phyloP scores from a whole-genome alignment of 305 asterid species.

The Euphrasia arctica region DNA sequence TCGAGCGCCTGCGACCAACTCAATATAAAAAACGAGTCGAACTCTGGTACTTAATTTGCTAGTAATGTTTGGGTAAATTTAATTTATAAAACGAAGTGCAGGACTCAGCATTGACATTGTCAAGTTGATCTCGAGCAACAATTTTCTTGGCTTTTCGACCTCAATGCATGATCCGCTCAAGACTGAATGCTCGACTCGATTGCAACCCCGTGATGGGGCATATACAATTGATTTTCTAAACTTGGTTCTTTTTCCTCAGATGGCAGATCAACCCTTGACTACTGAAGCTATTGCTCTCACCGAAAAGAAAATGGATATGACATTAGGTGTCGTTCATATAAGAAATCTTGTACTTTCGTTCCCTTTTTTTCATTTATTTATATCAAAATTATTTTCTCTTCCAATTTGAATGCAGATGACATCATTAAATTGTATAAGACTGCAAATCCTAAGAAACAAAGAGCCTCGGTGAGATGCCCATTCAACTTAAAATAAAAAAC shows the following conservation, averaged over 20 bases:
- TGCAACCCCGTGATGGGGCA: neutral
- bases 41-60: too few relatives aligned
- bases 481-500: too few relatives aligned
- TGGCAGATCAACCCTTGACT: neutral
- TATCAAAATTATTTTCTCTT: neutral
- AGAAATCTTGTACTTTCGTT: neutral
- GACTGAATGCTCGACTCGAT: too few relatives aligned
- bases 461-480: constrained; percentile 1
- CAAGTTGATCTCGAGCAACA: too few relatives aligned
- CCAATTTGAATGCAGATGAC: neutral
- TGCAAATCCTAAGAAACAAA: neutral
- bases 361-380: neutral
- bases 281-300: neutral
- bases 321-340: neutral
- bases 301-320: neutral
- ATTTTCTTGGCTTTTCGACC: neutral
- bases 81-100: too few relatives aligned
- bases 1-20: too few relatives aligned
- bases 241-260: neutral
- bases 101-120: too few relatives aligned
- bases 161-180: too few relatives aligned
- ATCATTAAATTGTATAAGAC: neutral
- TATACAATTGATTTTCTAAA: neutral
- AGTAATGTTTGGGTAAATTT: too few relatives aligned
- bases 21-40: too few relatives aligned